phyloP scores from a whole-genome alignment of 371 early-diverging fungal genomes.

The Rhizopus delemar region DNA sequence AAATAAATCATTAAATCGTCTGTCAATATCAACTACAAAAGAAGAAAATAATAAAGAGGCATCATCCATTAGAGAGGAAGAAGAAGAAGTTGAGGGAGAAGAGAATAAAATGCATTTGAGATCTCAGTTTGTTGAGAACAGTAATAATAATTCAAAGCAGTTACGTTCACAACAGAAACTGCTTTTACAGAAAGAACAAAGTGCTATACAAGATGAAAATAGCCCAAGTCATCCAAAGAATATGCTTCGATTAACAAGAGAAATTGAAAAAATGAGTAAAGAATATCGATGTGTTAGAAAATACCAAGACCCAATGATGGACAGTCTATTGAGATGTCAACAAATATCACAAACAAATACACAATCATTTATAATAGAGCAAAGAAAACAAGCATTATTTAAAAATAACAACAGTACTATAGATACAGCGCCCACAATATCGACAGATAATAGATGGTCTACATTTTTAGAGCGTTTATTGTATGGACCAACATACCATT shows the following conservation, averaged over 20 bases:
- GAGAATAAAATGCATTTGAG: constrained; percentile 9
- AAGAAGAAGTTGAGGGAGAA: constrained; percentile 7
- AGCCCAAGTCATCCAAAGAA: constrained; percentile 48
- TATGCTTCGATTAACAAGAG: constrained; percentile 49
- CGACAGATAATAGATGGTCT: neutral
- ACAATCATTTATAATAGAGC: neutral
- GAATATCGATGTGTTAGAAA: constrained; percentile 39
- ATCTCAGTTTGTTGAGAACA: constrained; percentile 30
- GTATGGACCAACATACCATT: constrained; percentile 41
- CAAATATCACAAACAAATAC: constrained; percentile 2
- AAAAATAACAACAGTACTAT: neutral
- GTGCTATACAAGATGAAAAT: constrained; percentile 45
- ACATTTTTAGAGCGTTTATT: neutral
- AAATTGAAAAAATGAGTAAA: constrained; percentile 46
- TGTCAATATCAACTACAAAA: constrained; percentile 15
- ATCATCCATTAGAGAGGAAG: neutral
- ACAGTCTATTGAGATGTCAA: constrained; percentile 29
- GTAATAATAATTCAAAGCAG: constrained; percentile 20
- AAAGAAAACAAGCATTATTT: constrained; percentile 2
- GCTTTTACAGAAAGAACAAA: constrained; percentile 47
- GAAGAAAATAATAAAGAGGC: constrained; percentile 1
- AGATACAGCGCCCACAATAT: neutral
- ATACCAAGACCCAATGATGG: constrained; percentile 42
- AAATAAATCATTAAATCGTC: constrained; percentile 24
- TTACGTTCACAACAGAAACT: constrained; percentile 54